phyloP scores from a whole-genome alignment of 2,329 filamentous ascomycete species.

The Phialophora tarda region DNA sequence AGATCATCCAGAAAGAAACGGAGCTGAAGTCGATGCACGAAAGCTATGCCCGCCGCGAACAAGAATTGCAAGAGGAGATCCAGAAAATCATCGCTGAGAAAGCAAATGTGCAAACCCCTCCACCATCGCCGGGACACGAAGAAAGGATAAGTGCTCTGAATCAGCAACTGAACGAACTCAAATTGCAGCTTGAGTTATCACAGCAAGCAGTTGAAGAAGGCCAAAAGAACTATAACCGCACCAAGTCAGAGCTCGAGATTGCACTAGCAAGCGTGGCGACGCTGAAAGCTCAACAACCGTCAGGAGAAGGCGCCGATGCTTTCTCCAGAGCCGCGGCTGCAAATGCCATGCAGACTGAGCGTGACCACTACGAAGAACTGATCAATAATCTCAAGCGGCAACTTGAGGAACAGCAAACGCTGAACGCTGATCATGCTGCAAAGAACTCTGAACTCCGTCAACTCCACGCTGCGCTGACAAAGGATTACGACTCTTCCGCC shows the following conservation, averaged over 20 bases:
- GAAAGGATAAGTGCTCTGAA: slow-evolving; percentile 60
- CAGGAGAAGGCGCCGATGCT: slow-evolving; percentile 39
- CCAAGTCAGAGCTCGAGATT: slow-evolving; percentile 75
- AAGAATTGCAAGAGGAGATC: slow-evolving; percentile 74
- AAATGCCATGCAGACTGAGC: slow-evolving; percentile 57
- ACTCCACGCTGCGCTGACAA: slow-evolving; percentile 68
- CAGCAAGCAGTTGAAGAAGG: slow-evolving; percentile 73
- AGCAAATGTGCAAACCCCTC: slow-evolving; percentile 51
- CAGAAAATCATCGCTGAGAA: slow-evolving; percentile 62
- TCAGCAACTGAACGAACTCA: slow-evolving; percentile 74
- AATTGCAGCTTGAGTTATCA: slow-evolving; percentile 73
- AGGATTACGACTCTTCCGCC: slow-evolving; percentile 70
- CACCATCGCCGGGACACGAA: slow-evolving; percentile 55
- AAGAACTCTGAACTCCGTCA: slow-evolving; percentile 77
- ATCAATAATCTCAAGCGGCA: slow-evolving; percentile 70
- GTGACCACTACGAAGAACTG: slow-evolving; percentile 64
- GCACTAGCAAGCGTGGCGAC: slow-evolving; percentile 61
- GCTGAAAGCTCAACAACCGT: slow-evolving; percentile 46
- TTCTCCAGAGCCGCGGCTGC: slow-evolving; percentile 45
- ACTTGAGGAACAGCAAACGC: slow-evolving; percentile 79
- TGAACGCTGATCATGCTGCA: slow-evolving; percentile 70
- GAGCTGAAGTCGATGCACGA: slow-evolving; percentile 77
- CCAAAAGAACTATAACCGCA: slow-evolving; percentile 73
- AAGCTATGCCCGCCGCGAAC: slow-evolving; percentile 73
- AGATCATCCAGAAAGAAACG: slow-evolving; percentile 84